Conservation (phyloP, 2,329 filamentous ascomycete genomes). For the Endothia cerciana region DNA sequence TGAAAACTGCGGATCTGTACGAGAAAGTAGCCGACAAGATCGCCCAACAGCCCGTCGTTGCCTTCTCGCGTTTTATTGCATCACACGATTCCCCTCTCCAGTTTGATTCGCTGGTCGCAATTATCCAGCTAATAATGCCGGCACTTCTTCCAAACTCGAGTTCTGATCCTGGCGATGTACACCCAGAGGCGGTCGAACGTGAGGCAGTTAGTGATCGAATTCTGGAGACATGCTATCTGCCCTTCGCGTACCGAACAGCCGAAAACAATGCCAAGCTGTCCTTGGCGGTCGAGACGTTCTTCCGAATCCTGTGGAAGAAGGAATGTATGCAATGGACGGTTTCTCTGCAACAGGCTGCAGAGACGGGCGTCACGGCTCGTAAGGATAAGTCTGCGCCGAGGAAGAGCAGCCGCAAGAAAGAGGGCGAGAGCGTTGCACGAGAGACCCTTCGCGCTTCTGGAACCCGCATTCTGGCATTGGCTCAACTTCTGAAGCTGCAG, state of each 20-base stretch:
- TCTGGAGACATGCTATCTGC: constrained; percentile 64
- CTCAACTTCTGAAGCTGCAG: constrained; percentile 17
- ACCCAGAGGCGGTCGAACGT: constrained; percentile 41
- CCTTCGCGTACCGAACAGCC: constrained; percentile 64
- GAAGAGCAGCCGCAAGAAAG: constrained; percentile 38
- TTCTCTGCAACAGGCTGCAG: constrained; percentile 45
- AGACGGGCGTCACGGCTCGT: constrained; percentile 53
- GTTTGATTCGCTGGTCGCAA: constrained; percentile 45
- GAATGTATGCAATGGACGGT: constrained; percentile 42
- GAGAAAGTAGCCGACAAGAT: constrained; percentile 60
- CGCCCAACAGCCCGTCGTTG: constrained; percentile 59
- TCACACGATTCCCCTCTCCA: constrained; percentile 43
- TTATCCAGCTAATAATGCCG: constrained; percentile 50
- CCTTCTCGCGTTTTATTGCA: constrained; percentile 61
- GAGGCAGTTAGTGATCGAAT: constrained; percentile 50
- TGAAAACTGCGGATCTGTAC: constrained; percentile 58
- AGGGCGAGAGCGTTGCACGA: constrained; percentile 22
- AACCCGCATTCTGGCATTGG: constrained; percentile 20
- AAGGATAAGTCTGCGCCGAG: constrained; percentile 51
- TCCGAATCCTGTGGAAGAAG: constrained; percentile 55
- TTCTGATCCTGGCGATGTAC: constrained; percentile 47
- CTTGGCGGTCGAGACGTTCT: constrained; percentile 67
- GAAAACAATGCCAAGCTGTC: constrained; percentile 76
- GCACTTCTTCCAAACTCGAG: constrained; percentile 48
- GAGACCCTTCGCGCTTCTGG: constrained; percentile 26